Evolutionary conservation across 768 basidiomycete species (phyloP).

Genomic region (Tulasnella sp.): DNA sequence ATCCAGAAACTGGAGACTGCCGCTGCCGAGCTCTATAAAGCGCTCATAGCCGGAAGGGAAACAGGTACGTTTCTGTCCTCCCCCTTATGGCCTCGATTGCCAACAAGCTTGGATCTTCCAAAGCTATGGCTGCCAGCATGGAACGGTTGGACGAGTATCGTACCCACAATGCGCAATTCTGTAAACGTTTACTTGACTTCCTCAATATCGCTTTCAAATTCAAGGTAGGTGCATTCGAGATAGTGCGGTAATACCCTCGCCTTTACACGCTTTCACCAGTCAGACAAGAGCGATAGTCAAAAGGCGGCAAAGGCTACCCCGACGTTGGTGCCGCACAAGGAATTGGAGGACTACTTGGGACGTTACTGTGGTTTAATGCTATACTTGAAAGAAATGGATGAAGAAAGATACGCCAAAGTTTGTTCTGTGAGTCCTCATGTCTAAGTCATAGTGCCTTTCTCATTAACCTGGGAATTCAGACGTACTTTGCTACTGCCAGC

Average conservation of each 20-base stretch:
- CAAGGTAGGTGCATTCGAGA: constrained; percentile 41
- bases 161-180: constrained; percentile 83
- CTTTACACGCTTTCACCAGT: constrained; percentile 22
- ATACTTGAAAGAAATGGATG: constrained; percentile 95
- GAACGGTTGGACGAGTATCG: constrained; percentile 83
- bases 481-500: constrained; percentile 80
- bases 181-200: constrained; percentile 82
- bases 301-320: constrained; percentile 32
- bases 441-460: not conserved
- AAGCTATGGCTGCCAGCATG: constrained; percentile 96
- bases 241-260: constrained; percentile 30
- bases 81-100: not conserved
- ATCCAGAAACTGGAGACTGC: constrained; percentile 72
- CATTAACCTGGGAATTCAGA: constrained; percentile 34
- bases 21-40: constrained; percentile 85
- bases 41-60: constrained; percentile 78
- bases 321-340: constrained; percentile 45
- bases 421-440: constrained; percentile 55
- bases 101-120: not conserved
- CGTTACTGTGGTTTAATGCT: constrained; percentile 82
- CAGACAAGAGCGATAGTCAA: not conserved
- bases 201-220: constrained; percentile 83
- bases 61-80: constrained; percentile 42
- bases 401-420: constrained; percentile 70
- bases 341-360: constrained; percentile 71